Base-by-base conservation (phyloP, 495 filamentous ascomycete genomes). In the Hypomontagnella monticulosa region DNA sequence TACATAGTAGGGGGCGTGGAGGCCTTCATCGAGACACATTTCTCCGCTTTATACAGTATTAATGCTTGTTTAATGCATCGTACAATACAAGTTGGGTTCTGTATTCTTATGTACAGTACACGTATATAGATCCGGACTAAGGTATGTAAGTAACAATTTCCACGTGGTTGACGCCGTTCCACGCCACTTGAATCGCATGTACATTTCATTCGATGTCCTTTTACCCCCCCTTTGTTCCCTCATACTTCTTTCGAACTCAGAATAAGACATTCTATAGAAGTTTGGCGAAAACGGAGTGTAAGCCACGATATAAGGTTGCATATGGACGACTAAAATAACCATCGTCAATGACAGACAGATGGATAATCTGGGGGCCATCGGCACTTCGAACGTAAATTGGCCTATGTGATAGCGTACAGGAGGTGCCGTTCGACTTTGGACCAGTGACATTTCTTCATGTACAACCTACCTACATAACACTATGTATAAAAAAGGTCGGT, bases 161-260 rank as follows among this genome's bases (percentile, higher is more conserved):
- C 65, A 68, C 65, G 65, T 68, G 65, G 65, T 68, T 59, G 54
- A 58, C 36, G 58, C 49, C 55, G 59, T 63, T 59, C 59, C 59
- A 63, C 54, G 54, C 41, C 36, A 43, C 36, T 40, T 23, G 34
- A 60, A 36, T 55, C 41, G 32, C 27, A 0, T 36, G 49, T 33
- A 32, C 14, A 10, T 15, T 18, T 34, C 18, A 16, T 60, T 19
- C 11, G 11, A 15, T 27, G 6, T 57, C 20, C 14, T n/a, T n/a
- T n/a, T 57, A 14, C 14, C 18, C 15, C 16, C 32, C 41, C 33
- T 50, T 23, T 48, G 15, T 32, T 49, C 36, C 41, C 37, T 32
- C 16, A 19, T 12, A 34, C 33, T 27, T 34, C 37, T 16, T 15
- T 44, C 40, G 36, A 42, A 30, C 47, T 23, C 14, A 42, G 38